Evolutionary conservation across 306 rosid species (phyloP), one percentile per base, ranked within the genome.

Genomic region (Castanea crenata): DNA sequence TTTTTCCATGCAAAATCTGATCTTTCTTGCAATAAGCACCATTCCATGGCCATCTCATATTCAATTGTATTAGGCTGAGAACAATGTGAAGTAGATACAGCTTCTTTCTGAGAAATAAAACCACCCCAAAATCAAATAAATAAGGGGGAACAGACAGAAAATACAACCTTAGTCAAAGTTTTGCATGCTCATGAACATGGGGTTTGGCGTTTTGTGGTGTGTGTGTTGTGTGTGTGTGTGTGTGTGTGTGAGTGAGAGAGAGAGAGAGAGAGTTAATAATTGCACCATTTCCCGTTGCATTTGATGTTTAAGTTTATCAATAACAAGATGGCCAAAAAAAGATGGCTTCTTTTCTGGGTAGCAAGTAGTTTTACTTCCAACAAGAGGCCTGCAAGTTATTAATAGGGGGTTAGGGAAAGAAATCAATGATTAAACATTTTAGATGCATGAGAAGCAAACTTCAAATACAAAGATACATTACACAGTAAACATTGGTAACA

Each of bases 221-320:
- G 29, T 29, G 38, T 29, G 0, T 10, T 4, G 65, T 1, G 75
- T 12, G 31, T 61, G 74, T 54, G 57, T 3, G 19, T 10, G 78
- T 25, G 55, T 59, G 49, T 59, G 57, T 38, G 61, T 19, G 55
- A 5, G 49, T 51, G 73, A n/a, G 80, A 79, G 76, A 51, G 21
- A 49, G 78, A 80, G 23, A 57, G 55, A 75, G 70, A 23, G 56
- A 54, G 63, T 18, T 18, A 69, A 12, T 12, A 44, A 56, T 5
- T 55, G 41, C 82, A 91, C 99, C 94, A 86, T 88, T 76, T 84
- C 97, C 74, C 92, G 92, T 41, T 80, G 89, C 87, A 76, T 79
- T 59, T 78, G 91, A 79, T 71, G 46, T 77, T 94, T 80, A 55
- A 71, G 82, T 58, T 88, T 91, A 76, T 90, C 94, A 1, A 90